Base-by-base conservation (phyloP, 495 filamentous ascomycete genomes). In the Xylaria scruposa region DNA sequence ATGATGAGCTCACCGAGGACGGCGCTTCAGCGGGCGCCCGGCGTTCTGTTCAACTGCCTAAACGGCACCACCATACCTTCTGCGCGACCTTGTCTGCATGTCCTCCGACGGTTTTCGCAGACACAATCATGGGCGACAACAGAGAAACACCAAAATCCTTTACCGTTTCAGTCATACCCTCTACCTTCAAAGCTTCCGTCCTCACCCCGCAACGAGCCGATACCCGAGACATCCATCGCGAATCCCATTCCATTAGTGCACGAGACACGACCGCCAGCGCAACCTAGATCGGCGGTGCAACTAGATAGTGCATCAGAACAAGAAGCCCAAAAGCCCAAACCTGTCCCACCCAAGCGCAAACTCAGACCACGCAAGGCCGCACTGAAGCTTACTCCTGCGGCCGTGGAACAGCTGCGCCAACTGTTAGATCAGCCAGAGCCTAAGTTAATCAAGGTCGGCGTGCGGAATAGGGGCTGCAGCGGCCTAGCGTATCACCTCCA, bases 401-500 rank as follows among this genome's bases (percentile, higher is more conserved):
- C 96, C 1, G 91, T 94, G 9, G 83, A 89, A 31, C 94, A 95
- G 61, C 87, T 99, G 33, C 88, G 88, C 67, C 85, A 82, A 19
- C 81, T 99, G 40, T 88, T 98, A 40, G 84, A 91, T 46, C 90
- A 92, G 76, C 97, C 96, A 0, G 88, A 93, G 0, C 94, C 95
- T 0, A 97, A 97, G 82, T 85, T 97, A 68, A 97, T 99, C 73
- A 91, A 95, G 68, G 92, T 98, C 0, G 95, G 97, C 0, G 95
- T 98, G 36, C 94, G 92, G 82, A 98, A 97, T 79, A 88, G 92
- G 44, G 97, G 96, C n/a, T 99, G 96, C 79, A 97, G 94, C 9
- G 96, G 96, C 44, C 83, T 98, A 73, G 91, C 95, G n/a, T 99
- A 99, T 78, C 90, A 97, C 76, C 86, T 99, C 5, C 94, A 98